Conservation (phyloP, 352 stramenopile species). For the Vaucheria bursata region DNA sequence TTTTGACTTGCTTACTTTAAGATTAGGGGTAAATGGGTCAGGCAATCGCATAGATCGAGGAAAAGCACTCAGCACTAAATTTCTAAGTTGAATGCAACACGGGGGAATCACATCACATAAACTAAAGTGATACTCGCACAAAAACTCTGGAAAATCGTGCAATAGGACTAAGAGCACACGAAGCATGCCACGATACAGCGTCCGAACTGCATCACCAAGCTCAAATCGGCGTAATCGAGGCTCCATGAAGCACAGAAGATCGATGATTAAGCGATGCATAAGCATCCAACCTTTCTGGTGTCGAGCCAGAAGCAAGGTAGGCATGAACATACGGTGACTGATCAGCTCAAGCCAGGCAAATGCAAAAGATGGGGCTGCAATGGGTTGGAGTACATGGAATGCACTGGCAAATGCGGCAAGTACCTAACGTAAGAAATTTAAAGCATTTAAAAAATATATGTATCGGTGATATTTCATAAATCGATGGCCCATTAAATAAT, state of each 20-base stretch:
- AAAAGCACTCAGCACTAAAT: slow-evolving; percentile 94
- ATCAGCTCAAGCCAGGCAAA: slow-evolving; percentile 98
- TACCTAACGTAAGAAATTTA: slow-evolving; percentile 60
- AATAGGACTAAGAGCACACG: slow-evolving; percentile 93
- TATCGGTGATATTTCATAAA: no score
- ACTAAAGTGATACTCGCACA: slow-evolving; percentile 93
- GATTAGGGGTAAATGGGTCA: slow-evolving; percentile 92
- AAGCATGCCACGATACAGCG: slow-evolving; percentile 95
- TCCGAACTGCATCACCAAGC: slow-evolving; percentile 77
- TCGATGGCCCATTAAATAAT: no score
- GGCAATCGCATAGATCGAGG: slow-evolving; percentile 90
- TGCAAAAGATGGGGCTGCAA: slow-evolving; percentile 87
- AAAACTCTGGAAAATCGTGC: slow-evolving; percentile 97
- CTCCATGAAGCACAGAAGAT: slow-evolving; percentile 95
- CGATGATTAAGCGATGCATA: slow-evolving; percentile 91
- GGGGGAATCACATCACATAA: slow-evolving; percentile 96
- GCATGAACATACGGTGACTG: slow-evolving; percentile 94
- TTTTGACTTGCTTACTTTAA: slow-evolving; percentile 77
- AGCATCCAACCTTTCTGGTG: slow-evolving; percentile 91
- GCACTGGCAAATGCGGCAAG: slow-evolving; percentile 91
- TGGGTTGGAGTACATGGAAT: slow-evolving; percentile 91
- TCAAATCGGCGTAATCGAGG: slow-evolving; percentile 81
- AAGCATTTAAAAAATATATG: no score
- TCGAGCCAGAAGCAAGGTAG: slow-evolving; percentile 83
- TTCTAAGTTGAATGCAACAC: slow-evolving; percentile 93